Base-by-base conservation (phyloP, 2,329 filamentous ascomycete genomes). In the Alternaria sp. region DNA sequence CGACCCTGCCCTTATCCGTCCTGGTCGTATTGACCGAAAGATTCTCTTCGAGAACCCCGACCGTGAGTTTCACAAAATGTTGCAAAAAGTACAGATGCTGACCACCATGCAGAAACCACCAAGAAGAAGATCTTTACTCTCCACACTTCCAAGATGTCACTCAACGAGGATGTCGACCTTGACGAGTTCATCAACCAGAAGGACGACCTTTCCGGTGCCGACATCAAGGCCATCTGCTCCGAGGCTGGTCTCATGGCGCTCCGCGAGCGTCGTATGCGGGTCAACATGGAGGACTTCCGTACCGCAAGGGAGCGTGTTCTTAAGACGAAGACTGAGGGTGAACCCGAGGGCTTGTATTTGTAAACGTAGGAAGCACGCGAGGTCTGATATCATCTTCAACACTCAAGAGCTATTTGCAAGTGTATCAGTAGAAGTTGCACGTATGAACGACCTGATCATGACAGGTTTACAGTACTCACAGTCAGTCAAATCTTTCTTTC, bases 151-250 rank as follows among this genome's bases (percentile, higher is more conserved):
- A 99, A 99, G 87, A 99, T 99, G 95, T 97, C 89, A 53, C 86
- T 99, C 41, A 93, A 92, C 71, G 91, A 94, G 63, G 96, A 99
- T 69, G 95, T 99, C n/a, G 96, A 99, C 65, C 85, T 99, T 46
- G 95, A 99, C 72, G 95, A 99, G 81, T 98, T 99, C 76, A 97
- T 99, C 78, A 94, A 89, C 66, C 94, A 98, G 80, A 99, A 99
- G 86, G 95, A 99, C 73, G 96, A 99, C 73, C 85, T 99, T 7
- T 96, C 92, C 5, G 95, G 95, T 80, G 95, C 95, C 36, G 95
- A 99, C 81, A 98, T 99, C 85, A 96, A 98, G 82, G 95, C 95
- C 48, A 99, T 99, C 74, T 99, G 95, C 82, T 97, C 94, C 30
- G 95, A 99, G 79, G 94, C 95, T 43, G 95, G 95, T 80, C 84